Percentiles rank a stretch among this genome's conserved stretches.
These are phyloP conservation scores for Serpula lacrymans DNA, from an alignment of 768 basidiomycete species.

Conservation along the genomic window DNA sequence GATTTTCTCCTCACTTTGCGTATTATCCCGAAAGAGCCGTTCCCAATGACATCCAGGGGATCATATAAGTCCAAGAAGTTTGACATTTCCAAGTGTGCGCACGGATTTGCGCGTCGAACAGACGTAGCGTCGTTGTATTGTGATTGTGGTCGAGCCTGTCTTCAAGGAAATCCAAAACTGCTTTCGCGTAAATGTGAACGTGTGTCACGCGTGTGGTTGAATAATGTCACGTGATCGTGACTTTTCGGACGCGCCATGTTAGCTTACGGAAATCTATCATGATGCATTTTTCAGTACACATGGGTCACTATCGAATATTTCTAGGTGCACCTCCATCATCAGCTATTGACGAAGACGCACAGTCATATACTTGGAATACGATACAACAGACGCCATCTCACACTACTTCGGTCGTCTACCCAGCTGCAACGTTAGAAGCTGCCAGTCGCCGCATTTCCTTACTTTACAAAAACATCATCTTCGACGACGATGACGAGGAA, in stretches of 20 bases:
- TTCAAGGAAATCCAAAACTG: constrained; percentile 19
- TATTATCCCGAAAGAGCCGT: constrained; percentile 97
- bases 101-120: constrained; percentile 1
- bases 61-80: constrained; percentile 76
- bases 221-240: constrained; percentile 25
- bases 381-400: constrained; percentile 22
- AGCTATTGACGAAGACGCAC: constrained; percentile 34
- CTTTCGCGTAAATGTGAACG: constrained; percentile 19
- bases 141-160: constrained; percentile 9
- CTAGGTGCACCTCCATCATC: constrained; percentile 40
- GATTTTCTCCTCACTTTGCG: constrained; percentile 85
- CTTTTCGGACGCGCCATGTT: too few relatives aligned
- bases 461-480: constrained; percentile 72
- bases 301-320: constrained; percentile 47
- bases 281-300: constrained; percentile 6
- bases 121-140: not conserved
- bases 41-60: constrained; percentile 88
- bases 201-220: constrained; percentile 18
- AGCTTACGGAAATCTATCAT: not conserved
- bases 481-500: constrained; percentile 43
- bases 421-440: constrained; percentile 56
- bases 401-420: constrained; percentile 33
- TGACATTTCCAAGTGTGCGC: constrained; percentile 17
- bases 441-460: constrained; percentile 68
- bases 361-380: constrained; percentile 45